Evolutionary conservation across 2,329 filamentous ascomycete species (phyloP).

Genomic region (Periglandula ipomoeae): DNA sequence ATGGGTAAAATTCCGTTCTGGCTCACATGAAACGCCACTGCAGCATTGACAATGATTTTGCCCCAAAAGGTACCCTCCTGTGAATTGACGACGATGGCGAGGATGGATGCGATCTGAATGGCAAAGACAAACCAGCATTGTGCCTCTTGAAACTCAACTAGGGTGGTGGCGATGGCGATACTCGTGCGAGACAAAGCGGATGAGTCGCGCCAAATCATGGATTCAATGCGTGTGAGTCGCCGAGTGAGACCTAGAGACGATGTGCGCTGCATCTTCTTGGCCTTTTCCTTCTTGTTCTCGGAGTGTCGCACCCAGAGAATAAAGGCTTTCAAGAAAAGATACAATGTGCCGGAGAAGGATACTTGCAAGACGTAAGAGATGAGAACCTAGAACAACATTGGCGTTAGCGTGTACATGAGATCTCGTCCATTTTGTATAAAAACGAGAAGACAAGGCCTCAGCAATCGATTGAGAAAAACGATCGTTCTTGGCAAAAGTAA

Average conservation of each 20-base stretch:
- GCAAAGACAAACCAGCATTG: constrained; percentile 32
- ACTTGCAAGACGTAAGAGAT: constrained; percentile 31
- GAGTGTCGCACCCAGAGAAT: constrained; percentile 25
- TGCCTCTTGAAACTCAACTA: constrained; percentile 32
- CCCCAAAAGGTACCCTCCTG: constrained; percentile 31
- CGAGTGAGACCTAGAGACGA: constrained; percentile 14
- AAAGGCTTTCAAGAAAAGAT: constrained; percentile 25
- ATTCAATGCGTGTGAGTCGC: constrained; percentile 24
- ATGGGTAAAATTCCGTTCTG: constrained; percentile 29
- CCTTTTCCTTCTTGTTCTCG: constrained; percentile 14
- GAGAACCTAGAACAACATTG: no score
- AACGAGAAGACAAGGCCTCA: no score
- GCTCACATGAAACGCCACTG: constrained; percentile 27
- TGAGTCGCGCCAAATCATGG: constrained; percentile 28
- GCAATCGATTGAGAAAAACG: no score
- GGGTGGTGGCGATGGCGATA: constrained; percentile 29
- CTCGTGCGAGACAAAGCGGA: constrained; percentile 27
- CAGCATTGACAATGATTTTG: constrained; percentile 28
- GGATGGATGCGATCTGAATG: constrained; percentile 30
- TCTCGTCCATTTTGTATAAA: no score
- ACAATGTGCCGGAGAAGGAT: constrained; percentile 24
- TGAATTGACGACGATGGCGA: constrained; percentile 31
- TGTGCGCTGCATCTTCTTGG: background rate
- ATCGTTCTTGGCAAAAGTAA: no score
- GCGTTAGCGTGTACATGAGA: no score